Evolutionary conservation across 1,284 basidiomycete species (phyloP).

Genomic region (Volvariella surrecta): DNA sequence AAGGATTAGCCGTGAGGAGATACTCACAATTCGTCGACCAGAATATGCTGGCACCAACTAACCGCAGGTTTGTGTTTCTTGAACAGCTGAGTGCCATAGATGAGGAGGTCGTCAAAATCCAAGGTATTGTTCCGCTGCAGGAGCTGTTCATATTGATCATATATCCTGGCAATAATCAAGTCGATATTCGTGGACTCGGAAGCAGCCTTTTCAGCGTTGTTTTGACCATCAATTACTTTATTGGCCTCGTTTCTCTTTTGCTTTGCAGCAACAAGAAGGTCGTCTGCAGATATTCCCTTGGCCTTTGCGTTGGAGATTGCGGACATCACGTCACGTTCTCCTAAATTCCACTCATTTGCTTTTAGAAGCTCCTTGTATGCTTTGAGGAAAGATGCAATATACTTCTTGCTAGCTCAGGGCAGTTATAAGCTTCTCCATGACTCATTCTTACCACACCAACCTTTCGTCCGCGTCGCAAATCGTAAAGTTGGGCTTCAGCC

Average conservation of each 20-base stretch:
- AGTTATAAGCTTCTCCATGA: slow-evolving; percentile 6
- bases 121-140: slow-evolving; percentile 63
- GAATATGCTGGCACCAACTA: slow-evolving; percentile 64
- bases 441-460: slow-evolving; percentile 28
- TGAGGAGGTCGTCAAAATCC: slow-evolving; percentile 86
- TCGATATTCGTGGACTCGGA: slow-evolving; percentile 16
- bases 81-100: slow-evolving; percentile 75
- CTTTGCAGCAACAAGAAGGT: slow-evolving; percentile 20
- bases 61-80: slow-evolving; percentile 43
- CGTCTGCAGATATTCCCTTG: slow-evolving; percentile 50
- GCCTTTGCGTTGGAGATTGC: slow-evolving; percentile 81
- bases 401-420: slow-evolving; percentile 57
- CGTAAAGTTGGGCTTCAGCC: slow-evolving; percentile 69
- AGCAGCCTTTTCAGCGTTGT: slow-evolving; percentile 10
- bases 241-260: slow-evolving; percentile 12
- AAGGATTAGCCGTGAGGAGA: slow-evolving; percentile 10
- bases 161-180: slow-evolving; percentile 46
- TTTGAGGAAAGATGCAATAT: slow-evolving; percentile 58
- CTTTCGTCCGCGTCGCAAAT: slow-evolving; percentile 82
- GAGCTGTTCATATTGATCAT: slow-evolving; percentile 60
- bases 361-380: slow-evolving; percentile 40
- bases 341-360: slow-evolving; percentile 44
- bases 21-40: slow-evolving; percentile 85
- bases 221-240: slow-evolving; percentile 6
- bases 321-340: slow-evolving; percentile 50